Base-by-base conservation (phyloP, 2,329 filamentous ascomycete genomes). In the Fusarium graminum region DNA sequence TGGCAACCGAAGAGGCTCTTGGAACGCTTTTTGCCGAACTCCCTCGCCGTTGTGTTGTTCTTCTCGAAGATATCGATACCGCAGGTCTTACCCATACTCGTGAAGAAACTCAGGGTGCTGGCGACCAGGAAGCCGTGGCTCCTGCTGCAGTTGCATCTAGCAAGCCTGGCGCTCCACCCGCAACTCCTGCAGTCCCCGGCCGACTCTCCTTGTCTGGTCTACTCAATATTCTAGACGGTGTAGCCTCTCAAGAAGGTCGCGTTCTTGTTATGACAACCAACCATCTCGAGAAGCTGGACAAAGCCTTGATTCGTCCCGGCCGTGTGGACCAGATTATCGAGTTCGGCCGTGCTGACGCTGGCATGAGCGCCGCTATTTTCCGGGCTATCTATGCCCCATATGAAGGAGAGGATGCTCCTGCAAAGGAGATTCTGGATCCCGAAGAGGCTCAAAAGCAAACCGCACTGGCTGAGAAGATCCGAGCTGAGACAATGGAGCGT, bases 211-310 rank as follows among this genome's bases (percentile, higher is more conserved):
- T 95, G 3, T 93, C 91, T 0, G 91, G 91, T 0, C 81, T 95
- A 3, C 86, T 95, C 45, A 95, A 95, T 76, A 90, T 92, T 44
- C 88, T 95, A 39, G 92, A 96, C 69, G 91, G 92, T 38, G 86
- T 89, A 8, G 86, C 86, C 17, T 87, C 86, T 10, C 85, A 88
- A 64, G 87, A 89, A 71, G 86, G 86, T 8, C 83, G 86, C n/a
- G 80, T 88, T 7, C 80, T 89, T 14, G 84, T 89, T 74, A 89
- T 88, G 86, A 89, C 86, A 4, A 88, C 86, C n/a, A 89, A 89
- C 68, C 85, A 88, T 73, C 52, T 87, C 1, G 85, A 88, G 63
- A 86, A 86, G 70, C 81, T 88, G 10, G 86, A 88, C 77, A 84
- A 84, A 63, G 87, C 87, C 0, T 80, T 90, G 17, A 87, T 89